Percentiles rank a stretch among this genome's conserved stretches.
phyloP scores from a whole-genome alignment of 2,329 filamentous ascomycete species.

The Fusarium guadeloupense region DNA sequence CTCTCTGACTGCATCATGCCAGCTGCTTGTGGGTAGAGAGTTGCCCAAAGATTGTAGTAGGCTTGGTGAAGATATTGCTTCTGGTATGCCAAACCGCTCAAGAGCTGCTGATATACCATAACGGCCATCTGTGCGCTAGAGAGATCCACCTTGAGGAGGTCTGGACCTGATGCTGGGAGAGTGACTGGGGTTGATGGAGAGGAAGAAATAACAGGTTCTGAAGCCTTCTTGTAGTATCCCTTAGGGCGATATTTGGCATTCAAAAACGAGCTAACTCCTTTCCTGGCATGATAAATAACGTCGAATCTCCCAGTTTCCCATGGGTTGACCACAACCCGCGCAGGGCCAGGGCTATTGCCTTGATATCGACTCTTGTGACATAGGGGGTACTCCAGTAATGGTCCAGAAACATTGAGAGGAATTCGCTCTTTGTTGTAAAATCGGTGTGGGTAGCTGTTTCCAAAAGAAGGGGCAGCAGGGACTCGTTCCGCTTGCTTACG shows the following conservation, averaged over 20 bases:
- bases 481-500: background rate
- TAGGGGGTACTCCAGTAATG: conserved; percentile 2
- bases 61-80: background rate
- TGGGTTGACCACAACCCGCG: conserved; percentile 6
- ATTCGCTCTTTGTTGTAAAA: conserved; percentile 1
- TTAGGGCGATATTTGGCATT: conserved; percentile 1
- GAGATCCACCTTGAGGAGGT: too few relatives aligned
- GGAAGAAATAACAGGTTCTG: background rate
- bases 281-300: conserved; percentile 5
- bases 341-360: background rate
- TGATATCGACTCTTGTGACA: background rate
- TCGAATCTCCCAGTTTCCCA: background rate
- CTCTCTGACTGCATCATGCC: background rate
- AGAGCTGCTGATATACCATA: background rate
- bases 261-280: background rate
- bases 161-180: too few relatives aligned
- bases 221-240: background rate
- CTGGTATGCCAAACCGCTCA: background rate
- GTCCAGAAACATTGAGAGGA: background rate
- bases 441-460: background rate
- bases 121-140: too few relatives aligned
- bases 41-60: background rate
- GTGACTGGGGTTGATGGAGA: background rate
- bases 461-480: background rate
- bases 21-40: background rate